Evolutionary conservation across 306 rosid genomes (phyloP).

Genomic region (Argentina anserina): DNA sequence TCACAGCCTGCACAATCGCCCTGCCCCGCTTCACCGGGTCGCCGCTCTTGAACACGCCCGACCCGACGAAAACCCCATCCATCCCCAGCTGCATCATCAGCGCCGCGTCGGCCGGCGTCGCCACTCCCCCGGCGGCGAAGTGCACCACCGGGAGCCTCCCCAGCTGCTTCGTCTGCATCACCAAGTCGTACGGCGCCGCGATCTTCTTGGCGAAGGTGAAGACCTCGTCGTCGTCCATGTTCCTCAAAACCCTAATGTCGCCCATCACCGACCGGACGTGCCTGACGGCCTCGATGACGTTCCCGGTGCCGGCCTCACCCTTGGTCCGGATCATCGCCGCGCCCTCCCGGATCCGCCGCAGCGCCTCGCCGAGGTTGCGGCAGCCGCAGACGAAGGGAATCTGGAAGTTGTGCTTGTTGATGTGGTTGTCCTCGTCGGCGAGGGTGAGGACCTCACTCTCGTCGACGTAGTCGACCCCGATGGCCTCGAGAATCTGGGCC

Average conservation of each 20-base stretch:
- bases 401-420: slow-evolving; percentile 84
- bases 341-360: slow-evolving; percentile 75
- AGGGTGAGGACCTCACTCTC: slow-evolving; percentile 78
- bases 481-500: slow-evolving; percentile 84
- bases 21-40: slow-evolving; percentile 82
- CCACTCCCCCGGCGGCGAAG: slow-evolving; percentile 89
- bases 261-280: slow-evolving; percentile 85
- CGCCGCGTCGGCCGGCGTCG: slow-evolving; percentile 90
- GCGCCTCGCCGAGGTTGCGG: slow-evolving; percentile 85
- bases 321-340: slow-evolving; percentile 93
- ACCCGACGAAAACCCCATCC: slow-evolving; percentile 85
- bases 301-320: slow-evolving; percentile 88
- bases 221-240: slow-evolving; percentile 91
- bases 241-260: slow-evolving; percentile 64
- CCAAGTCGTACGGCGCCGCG: slow-evolving; percentile 80
- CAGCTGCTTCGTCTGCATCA: slow-evolving; percentile 85
- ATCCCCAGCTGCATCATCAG: slow-evolving; percentile 91
- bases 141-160: slow-evolving; percentile 91
- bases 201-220: slow-evolving; percentile 73
- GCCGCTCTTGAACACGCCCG: slow-evolving; percentile 91
- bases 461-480: slow-evolving; percentile 79
- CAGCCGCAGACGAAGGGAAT: slow-evolving; percentile 90
- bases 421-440: slow-evolving; percentile 82
- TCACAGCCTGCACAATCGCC: slow-evolving; percentile 90
- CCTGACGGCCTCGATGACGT: slow-evolving; percentile 73